phyloP scores from a whole-genome alignment of 106 monocot species.

The Posidonia australis region DNA sequence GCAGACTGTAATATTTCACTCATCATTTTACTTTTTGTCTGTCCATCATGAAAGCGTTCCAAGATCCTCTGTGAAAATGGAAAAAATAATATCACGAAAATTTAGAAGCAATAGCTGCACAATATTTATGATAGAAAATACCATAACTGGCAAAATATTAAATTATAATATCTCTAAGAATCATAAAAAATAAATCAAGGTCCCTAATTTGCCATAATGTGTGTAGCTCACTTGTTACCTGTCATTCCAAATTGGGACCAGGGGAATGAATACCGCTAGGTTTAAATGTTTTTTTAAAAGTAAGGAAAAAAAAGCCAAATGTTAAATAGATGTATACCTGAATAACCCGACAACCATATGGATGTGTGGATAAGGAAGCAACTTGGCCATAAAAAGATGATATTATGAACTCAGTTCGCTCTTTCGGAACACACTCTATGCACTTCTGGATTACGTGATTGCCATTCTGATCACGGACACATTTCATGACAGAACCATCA shows the following conservation, averaged over 20 bases:
- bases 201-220: neutral
- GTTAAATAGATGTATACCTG: conserved; percentile 4
- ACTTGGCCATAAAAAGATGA: conserved; percentile 8
- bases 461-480: conserved; percentile 20
- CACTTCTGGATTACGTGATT: conserved; percentile 27
- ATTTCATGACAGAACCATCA: conserved; percentile 11
- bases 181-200: neutral
- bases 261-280: too few species aligned
- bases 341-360: conserved; percentile 21
- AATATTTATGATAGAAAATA: too few species aligned
- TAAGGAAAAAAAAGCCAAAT: too few species aligned
- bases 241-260: too few species aligned
- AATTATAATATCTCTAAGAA: too few species aligned
- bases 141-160: too few species aligned
- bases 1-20: conserved; percentile 13
- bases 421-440: conserved; percentile 13
- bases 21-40: conserved; percentile 1
- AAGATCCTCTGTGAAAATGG: conserved; percentile 8
- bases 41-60: conserved; percentile 12
- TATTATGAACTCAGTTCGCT: conserved; percentile 4
- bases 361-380: conserved; percentile 6
- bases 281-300: too few species aligned
- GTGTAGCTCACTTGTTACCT: neutral
- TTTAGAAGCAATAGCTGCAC: too few species aligned
- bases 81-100: neutral